phyloP scores from a whole-genome alignment of 1,284 basidiomycete genomes.

The Sanghuangporus baumii region DNA sequence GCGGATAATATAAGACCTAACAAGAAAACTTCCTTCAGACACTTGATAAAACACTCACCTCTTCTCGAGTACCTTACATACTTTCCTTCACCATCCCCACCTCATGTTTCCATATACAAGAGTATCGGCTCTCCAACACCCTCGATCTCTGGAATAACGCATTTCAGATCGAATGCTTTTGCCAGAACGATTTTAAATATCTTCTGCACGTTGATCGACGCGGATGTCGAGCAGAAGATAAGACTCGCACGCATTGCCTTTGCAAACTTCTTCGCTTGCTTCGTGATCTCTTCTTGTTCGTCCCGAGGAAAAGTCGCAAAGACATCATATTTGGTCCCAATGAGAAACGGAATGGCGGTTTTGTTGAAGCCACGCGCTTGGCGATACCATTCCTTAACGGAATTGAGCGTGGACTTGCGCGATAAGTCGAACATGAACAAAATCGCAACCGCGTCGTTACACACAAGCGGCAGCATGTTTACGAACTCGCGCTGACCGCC shows the following conservation, averaged over 20 bases:
- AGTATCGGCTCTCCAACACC: constrained; percentile 90
- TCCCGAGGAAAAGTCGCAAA: constrained; percentile 94
- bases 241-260: constrained; percentile 98
- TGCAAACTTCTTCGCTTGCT: constrained; percentile 95
- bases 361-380: constrained; percentile 98
- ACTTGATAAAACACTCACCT: neutral
- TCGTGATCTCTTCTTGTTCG: constrained; percentile 98
- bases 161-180: constrained; percentile 88
- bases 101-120: constrained; percentile 85
- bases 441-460: constrained; percentile 97
- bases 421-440: constrained; percentile 99
- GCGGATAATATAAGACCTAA: neutral
- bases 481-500: constrained; percentile 98
- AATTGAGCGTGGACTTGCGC: constrained; percentile 94
- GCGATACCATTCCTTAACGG: constrained; percentile 98
- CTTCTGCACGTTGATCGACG: constrained; percentile 98
- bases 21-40: neutral
- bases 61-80: neutral
- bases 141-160: constrained; percentile 95
- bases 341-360: constrained; percentile 94
- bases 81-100: neutral
- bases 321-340: constrained; percentile 97
- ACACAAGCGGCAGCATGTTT: constrained; percentile 97
- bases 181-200: constrained; percentile 97
- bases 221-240: constrained; percentile 97